Percentiles rank a stretch among this genome's conserved stretches.
These are phyloP conservation scores for Sarcocystis neurona DNA, from an alignment of 169 alveolate species.

Conservation along the genomic window DNA sequence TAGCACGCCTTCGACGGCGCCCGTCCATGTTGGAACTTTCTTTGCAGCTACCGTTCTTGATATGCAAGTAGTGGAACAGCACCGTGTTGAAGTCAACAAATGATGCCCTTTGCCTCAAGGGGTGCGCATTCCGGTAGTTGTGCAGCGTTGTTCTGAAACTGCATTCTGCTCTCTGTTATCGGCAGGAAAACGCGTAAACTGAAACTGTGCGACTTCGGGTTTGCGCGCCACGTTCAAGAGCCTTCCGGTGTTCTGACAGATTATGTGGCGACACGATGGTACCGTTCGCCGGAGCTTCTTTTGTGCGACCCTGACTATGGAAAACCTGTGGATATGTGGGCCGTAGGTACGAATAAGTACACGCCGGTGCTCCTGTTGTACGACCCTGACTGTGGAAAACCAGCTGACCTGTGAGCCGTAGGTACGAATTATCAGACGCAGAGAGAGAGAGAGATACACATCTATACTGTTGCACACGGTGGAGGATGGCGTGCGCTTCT, in stretches of 20 bases:
- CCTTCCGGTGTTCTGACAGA: conserved; percentile 83
- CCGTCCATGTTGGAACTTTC: no score
- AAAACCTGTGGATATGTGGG: conserved; percentile 98
- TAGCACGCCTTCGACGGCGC: no score
- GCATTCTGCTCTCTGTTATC: no score
- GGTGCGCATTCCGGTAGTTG: no score
- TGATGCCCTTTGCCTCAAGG: no score
- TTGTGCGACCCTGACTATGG: conserved; percentile 95
- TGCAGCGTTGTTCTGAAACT: no score
- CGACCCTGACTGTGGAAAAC: conserved; percentile 94
- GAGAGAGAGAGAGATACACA: no score
- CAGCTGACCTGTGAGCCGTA: conserved; percentile 97
- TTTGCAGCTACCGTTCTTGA: no score
- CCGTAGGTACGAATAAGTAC: conserved; percentile 69
- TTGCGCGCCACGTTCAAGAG: conserved; percentile 82
- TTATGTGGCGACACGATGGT: conserved; percentile 99
- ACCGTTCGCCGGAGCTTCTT: conserved; percentile 97
- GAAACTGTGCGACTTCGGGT: conserved; percentile 97
- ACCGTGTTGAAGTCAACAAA: neutral
- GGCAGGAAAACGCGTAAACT: conserved; percentile 82
- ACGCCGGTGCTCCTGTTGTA: conserved; percentile 97
- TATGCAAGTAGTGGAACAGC: neutral
- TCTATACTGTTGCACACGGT: no score
- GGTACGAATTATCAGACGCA: conserved; percentile 83
- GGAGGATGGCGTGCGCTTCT: no score